phyloP scores from a whole-genome alignment of 768 basidiomycete species.

The Gelatoporia subvermispora region DNA sequence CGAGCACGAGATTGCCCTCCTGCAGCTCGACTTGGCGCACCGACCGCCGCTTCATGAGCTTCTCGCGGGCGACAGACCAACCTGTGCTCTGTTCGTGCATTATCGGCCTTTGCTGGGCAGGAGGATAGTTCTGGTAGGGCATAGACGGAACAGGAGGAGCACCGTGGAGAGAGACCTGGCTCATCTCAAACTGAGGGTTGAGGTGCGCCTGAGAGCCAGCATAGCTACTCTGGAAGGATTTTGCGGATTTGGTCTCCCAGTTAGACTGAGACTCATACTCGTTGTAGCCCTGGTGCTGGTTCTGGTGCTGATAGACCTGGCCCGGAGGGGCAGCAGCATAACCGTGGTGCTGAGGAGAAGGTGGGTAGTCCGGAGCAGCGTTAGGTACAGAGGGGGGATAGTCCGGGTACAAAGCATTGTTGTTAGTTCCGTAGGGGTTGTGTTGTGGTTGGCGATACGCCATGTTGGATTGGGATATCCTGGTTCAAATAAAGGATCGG shows the following conservation, averaged over 20 bases:
- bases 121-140: constrained; percentile 61
- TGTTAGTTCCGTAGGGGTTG: constrained; percentile 16
- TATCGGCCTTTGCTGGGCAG: constrained; percentile 40
- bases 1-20: constrained; percentile 81
- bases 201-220: constrained; percentile 72
- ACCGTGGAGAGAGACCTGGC: constrained; percentile 35
- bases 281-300: constrained; percentile 13
- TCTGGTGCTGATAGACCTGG: constrained; percentile 11
- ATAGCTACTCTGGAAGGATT: constrained; percentile 61
- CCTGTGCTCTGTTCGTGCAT: constrained; percentile 44
- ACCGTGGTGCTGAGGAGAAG: constrained; percentile 9
- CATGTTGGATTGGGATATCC: constrained; percentile 14
- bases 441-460: constrained; percentile 22
- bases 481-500: not conserved
- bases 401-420: constrained; percentile 14
- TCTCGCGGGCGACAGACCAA: constrained; percentile 67
- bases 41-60: constrained; percentile 78
- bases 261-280: constrained; percentile 19
- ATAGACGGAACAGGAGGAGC: constrained; percentile 53
- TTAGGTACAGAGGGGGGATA: constrained; percentile 10
- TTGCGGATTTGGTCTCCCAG: constrained; percentile 49
- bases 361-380: constrained; percentile 15
- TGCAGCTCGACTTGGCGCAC: constrained; percentile 75
- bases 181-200: constrained; percentile 55
- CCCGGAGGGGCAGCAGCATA: constrained; percentile 1